Evolutionary conservation across 2,329 filamentous ascomycete species (phyloP), one percentile per base, ranked within the genome.

Genomic region (Ceratocystis eucalypticola): DNA sequence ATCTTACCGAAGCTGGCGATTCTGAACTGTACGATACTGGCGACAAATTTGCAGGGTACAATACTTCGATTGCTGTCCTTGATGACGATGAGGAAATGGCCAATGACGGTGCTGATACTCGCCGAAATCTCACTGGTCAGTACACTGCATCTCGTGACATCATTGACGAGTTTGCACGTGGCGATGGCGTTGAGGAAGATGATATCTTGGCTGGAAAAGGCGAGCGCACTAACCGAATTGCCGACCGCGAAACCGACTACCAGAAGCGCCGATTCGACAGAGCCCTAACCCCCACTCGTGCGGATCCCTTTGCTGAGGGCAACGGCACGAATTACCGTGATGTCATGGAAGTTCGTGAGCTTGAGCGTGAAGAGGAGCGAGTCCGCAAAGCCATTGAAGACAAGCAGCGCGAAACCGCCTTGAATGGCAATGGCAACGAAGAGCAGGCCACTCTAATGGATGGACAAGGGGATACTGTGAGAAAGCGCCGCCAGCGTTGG

Each of bases 401-500:
- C 62, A 88, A 88, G 76, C 79, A 75, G 41, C 66, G 65, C n/a
- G 78, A 88, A 70, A 80, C 80, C 41, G 80, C 83, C 70, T 80
- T 81, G 61, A 80, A 82, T 70, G 82, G 85, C 72, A 84, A 80
- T 55, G 78, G 77, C 53, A 79, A 81, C 15, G 76, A 81, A 41
- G 41, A 65, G 17, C 77, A 86, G 73, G 84, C 92, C 30, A 91
- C 85, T 5, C 81, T 97, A n/a, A 86, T 87, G 72, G 82, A 88
- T 64, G 83, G 76, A 62, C 82, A 90, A 70, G 88, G 91, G 74
- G 88, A 92, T 65, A 81, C 83, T 68, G 87, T 86, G 59, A 84
- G 87, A 68, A 94, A 94, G 81, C 85, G 92, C 73, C 96, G 96
- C 82, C 91, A 95, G 80, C 85, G 94, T 76, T 99, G 94, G 94